Base-by-base conservation (phyloP, 2,329 filamentous ascomycete genomes). In the Aureobasidium sp. region DNA sequence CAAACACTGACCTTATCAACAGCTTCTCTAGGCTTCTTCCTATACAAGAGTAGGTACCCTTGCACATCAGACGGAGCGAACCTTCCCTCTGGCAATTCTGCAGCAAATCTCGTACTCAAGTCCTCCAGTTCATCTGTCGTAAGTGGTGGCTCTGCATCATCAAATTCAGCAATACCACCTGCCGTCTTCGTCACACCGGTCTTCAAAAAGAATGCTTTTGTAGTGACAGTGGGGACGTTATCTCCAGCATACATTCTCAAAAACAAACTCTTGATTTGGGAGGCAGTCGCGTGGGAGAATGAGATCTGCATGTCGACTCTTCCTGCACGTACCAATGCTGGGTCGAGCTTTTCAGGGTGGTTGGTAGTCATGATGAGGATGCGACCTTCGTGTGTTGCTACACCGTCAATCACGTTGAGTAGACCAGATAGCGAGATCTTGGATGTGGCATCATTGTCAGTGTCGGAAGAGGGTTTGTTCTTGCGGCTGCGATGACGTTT, bases 291-390 rank as follows among this genome's bases (percentile, higher is more conserved):
- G 3, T 76, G 71, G 5, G 71, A 79, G 72, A 91, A 89, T 11
- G 77, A 77, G 1, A 90, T 80, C 63, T 88, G 83, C 71, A 83
- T 79, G 66, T 90, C 87, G 4, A 92, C 85, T 1, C 88, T 80
- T 1, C 89, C 88, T 0, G 89, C 88, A 0, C 89, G 80, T 54
- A 91, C 86, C 6, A 94, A 79, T 0, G 88, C 89, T 49, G 86
- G 81, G 68, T 92, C 89, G 0, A 93, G 81, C 5, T 81, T 78
- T 67, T 91, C 85, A 2, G 86, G 86, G 61, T 83, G 82, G 73
- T 93, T 93, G 37, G 88, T 91, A 0, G 89, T 92, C 87, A 92
- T 91, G 75, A 93, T 86, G 21, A 93, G 81, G 13, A 93, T 83
- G 49, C 88, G 83, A 30, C 89, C 89, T 74, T 93, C 89, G 67